Percentiles rank a stretch among this genome's conserved stretches.
Evolutionary conservation across 2,329 filamentous ascomycete genomes (phyloP).

Genomic region (Pseudopithomyces maydicus): DNA sequence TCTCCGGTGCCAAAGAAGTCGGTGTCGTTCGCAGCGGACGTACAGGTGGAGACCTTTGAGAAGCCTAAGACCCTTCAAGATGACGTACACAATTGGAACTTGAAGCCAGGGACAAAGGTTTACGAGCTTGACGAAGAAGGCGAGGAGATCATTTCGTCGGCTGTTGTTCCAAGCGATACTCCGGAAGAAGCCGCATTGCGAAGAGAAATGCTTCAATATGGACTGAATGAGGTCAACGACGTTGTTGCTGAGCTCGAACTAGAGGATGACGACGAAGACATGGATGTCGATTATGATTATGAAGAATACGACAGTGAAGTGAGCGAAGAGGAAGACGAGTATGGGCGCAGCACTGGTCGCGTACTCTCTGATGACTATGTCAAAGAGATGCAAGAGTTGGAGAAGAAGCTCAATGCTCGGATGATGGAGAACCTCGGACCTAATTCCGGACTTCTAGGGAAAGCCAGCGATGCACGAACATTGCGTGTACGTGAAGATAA

Average conservation of each 20-base stretch:
- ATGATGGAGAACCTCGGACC: conserved; percentile 64
- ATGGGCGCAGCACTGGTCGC: conserved; percentile 71
- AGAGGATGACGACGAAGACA: conserved; percentile 62
- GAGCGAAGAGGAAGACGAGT: conserved; percentile 73
- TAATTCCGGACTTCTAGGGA: conserved; percentile 45
- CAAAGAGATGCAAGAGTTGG: conserved; percentile 82
- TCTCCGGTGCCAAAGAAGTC: conserved; percentile 54
- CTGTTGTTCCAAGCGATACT: conserved; percentile 75
- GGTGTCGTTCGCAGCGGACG: conserved; percentile 68
- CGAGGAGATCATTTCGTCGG: conserved; percentile 45
- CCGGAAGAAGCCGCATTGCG: conserved; percentile 80
- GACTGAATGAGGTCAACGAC: conserved; percentile 83
- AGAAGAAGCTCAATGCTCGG: conserved; percentile 71
- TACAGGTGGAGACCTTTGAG: conserved; percentile 49
- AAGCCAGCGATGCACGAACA: conserved; percentile 63
- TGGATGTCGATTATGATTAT: conserved; percentile 52
- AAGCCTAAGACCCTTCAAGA: conserved; percentile 29
- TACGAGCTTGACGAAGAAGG: conserved; percentile 51
- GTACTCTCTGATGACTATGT: conserved; percentile 76
- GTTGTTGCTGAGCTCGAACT: conserved; percentile 91
- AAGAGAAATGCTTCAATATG: conserved; percentile 88
- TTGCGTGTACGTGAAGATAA: conserved; percentile 54
- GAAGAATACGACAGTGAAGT: conserved; percentile 55
- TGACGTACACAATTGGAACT: conserved; percentile 33
- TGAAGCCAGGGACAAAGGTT: conserved; percentile 43